Conservation (phyloP, 345 rosid species). For the Balakata baccata region DNA sequence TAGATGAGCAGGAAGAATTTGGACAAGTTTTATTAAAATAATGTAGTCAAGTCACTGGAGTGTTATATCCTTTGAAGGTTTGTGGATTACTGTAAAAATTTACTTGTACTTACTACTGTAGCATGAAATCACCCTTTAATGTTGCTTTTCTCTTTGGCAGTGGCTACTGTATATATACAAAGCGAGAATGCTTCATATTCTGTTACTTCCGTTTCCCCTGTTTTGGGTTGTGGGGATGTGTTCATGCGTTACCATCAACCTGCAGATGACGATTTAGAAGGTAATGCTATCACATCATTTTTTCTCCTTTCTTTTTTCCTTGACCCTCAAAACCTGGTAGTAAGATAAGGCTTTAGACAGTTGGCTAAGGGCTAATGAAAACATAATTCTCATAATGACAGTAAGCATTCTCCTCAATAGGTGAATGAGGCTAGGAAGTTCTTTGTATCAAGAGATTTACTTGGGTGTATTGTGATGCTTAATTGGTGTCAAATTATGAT, state of each 20-base stretch:
- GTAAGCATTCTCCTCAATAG: not conserved
- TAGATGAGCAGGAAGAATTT: constrained; percentile 23
- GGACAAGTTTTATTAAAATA: constrained; percentile 10
- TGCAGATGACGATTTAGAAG: constrained; percentile 13
- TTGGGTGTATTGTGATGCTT: not conserved
- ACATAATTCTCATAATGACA: not conserved
- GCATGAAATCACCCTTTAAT: constrained; percentile 5
- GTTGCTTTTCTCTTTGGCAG: constrained; percentile 16
- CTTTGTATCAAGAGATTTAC: not conserved
- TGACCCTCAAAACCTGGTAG: not conserved
- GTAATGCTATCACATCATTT: constrained; percentile 11
- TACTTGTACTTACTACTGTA: not conserved
- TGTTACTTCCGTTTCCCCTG: not conserved
- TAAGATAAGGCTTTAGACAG: not conserved
- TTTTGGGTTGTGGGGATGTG: not conserved
- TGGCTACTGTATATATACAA: constrained; percentile 23
- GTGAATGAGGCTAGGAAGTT: not conserved
- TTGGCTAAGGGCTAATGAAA: not conserved
- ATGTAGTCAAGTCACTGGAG: not conserved
- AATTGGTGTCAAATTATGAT: not conserved
- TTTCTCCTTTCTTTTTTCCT: too few species aligned
- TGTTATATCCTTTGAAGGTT: constrained; percentile 23
- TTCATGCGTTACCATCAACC: constrained; percentile 9
- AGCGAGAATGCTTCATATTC: constrained; percentile 1
- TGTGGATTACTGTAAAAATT: constrained; percentile 1